Evolutionary conservation across 176 grass and related monocot species (phyloP).

Genomic region (Olyra latifolia): DNA sequence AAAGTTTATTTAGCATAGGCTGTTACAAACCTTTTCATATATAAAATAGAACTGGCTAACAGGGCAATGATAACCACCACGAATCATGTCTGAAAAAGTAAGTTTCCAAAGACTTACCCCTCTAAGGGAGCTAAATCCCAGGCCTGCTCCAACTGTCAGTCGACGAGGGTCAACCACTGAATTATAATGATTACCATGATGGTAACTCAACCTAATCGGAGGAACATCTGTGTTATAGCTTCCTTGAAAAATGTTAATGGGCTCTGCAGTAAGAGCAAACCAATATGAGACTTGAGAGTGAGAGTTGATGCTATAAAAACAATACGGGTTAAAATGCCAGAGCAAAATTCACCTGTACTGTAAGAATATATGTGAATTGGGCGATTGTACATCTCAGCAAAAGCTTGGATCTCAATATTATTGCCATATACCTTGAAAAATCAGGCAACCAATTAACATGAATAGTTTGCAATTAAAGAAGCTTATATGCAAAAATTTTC

Average conservation of each 20-base stretch:
- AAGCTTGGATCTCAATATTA: conserved; percentile 97
- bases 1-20: conserved; percentile 24
- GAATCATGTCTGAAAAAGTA: conserved; percentile 5
- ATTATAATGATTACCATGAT: conserved; percentile 99
- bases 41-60: conserved; percentile 23
- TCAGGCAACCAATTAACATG: conserved; percentile 18
- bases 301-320: not conserved
- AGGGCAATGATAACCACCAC: not conserved
- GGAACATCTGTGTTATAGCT: conserved; percentile 89
- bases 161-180: conserved; percentile 90
- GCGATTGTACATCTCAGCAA: conserved; percentile 99
- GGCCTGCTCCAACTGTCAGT: conserved; percentile 77
- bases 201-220: conserved; percentile 92
- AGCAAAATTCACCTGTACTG: conserved; percentile 60
- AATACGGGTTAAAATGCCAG: conserved; percentile 16
- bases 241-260: conserved; percentile 99
- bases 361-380: conserved; percentile 99
- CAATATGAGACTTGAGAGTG: conserved; percentile 5
- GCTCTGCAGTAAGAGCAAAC: conserved; percentile 65
- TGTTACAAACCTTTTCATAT: not conserved
- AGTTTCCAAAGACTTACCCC: conserved; percentile 57
- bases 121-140: conserved; percentile 93
- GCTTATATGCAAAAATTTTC: not conserved
- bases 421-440: conserved; percentile 92
- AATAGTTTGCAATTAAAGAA: conserved; percentile 5